Percentiles rank a stretch among this genome's conserved stretches.
Conservation (phyloP, 2,329 filamentous ascomycete genomes). For the Aspergillus intermedius region DNA sequence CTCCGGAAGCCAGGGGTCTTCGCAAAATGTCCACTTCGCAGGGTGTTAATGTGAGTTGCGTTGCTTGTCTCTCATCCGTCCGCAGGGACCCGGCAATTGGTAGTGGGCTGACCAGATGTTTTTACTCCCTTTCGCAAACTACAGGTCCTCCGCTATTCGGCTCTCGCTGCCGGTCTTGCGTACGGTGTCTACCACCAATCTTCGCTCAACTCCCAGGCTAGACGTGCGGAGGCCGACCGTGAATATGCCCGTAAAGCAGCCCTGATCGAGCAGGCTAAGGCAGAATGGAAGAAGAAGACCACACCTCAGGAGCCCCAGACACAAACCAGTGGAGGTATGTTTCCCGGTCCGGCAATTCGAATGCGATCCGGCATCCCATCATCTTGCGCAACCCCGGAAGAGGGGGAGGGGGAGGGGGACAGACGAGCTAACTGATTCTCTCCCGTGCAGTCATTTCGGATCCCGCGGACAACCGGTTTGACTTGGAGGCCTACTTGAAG, state of each 20-base stretch:
- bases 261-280: constrained; percentile 89
- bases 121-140: constrained; percentile 13
- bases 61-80: constrained; percentile 1
- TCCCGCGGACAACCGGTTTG: constrained; percentile 81
- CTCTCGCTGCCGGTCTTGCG: constrained; percentile 82
- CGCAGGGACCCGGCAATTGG: constrained; percentile 9
- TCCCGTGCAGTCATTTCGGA: constrained; percentile 58
- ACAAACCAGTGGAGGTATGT: constrained; percentile 32
- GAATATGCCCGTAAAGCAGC: constrained; percentile 88
- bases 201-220: constrained; percentile 65
- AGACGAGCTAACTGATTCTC: constrained; percentile 13
- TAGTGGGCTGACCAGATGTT: constrained; percentile 15
- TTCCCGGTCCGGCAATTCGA: neutral
- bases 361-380: constrained; percentile 1
- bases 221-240: constrained; percentile 62
- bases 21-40: constrained; percentile 57
- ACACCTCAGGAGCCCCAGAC: constrained; percentile 41
- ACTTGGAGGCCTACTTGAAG: constrained; percentile 78
- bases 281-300: constrained; percentile 78
- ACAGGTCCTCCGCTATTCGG: constrained; percentile 95
- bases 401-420: neutral
- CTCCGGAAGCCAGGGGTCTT: constrained; percentile 38
- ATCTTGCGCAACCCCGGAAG: constrained; percentile 6
- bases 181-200: constrained; percentile 95
- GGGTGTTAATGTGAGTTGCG: constrained; percentile 57